Evolutionary conservation across 2,329 filamentous ascomycete genomes (phyloP).

Genomic region (Phialocephala subalpina): DNA sequence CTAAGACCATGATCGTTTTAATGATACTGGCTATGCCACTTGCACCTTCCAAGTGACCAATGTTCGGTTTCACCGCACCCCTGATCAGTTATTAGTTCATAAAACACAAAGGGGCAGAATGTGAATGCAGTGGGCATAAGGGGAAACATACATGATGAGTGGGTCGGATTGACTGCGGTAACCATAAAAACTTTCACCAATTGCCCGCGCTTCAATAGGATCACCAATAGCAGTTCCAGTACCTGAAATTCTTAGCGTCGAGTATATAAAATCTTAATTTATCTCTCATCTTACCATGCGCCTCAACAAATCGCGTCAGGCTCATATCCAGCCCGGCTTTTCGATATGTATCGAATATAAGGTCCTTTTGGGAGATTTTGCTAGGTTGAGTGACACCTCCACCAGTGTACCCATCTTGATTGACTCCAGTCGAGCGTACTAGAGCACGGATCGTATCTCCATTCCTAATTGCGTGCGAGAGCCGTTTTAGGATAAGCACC

Average conservation of each 20-base stretch:
- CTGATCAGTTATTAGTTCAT: too few species aligned
- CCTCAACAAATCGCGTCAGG: constrained; percentile 26
- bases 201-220: constrained; percentile 28
- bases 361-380: constrained; percentile 48
- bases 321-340: constrained; percentile 16
- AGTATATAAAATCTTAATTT: too few species aligned
- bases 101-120: too few species aligned
- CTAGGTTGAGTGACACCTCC: constrained; percentile 53
- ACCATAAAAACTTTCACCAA: constrained; percentile 4
- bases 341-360: constrained; percentile 24
- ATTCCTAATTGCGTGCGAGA: not conserved
- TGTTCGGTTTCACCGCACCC: constrained; percentile 37
- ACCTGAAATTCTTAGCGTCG: not conserved
- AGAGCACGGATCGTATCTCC: constrained; percentile 1
- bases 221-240: constrained; percentile 33
- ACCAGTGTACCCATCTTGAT: not conserved
- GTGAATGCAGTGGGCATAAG: not conserved
- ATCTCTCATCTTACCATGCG: constrained; percentile 20
- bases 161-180: constrained; percentile 4
- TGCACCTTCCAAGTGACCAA: constrained; percentile 39
- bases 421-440: not conserved
- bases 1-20: constrained; percentile 29
- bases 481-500: not conserved
- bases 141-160: not conserved
- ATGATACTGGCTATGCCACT: constrained; percentile 30